These are phyloP conservation scores for Gastrolobium bilobum DNA, from an alignment of 306 rosid genomes.

Conservation along the genomic window DNA sequence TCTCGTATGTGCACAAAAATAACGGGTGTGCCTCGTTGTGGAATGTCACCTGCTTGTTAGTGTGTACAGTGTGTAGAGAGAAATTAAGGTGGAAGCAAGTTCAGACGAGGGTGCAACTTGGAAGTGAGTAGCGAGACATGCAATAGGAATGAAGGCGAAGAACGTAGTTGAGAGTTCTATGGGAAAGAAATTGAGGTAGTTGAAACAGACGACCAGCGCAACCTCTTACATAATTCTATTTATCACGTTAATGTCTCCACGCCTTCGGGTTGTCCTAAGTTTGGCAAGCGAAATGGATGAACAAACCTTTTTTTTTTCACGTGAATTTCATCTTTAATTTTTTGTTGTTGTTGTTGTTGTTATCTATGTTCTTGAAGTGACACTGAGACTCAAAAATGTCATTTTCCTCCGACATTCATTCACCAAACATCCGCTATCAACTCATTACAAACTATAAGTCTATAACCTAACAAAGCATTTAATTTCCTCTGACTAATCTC, in stretches of 20 bases:
- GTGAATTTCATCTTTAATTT: neutral
- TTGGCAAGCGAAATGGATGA: neutral
- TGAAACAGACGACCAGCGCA: neutral
- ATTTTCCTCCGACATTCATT: neutral
- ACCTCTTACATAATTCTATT: conserved; percentile 17
- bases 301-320: neutral
- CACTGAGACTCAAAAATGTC: too few relatives aligned
- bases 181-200: conserved; percentile 15
- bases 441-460: too few relatives aligned
- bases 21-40: neutral
- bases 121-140: neutral
- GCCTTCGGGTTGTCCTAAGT: neutral
- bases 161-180: neutral
- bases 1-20: neutral
- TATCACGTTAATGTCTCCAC: conserved; percentile 27
- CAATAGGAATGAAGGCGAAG: conserved; percentile 34
- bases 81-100: neutral
- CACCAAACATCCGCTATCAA: neutral
- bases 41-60: neutral
- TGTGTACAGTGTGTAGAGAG: neutral
- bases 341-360: too few relatives aligned
- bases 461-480: neutral
- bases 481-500: neutral
- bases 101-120: neutral
- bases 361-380: too few relatives aligned